Evolutionary conservation across 768 basidiomycete genomes (phyloP).

Genomic region (Tremella mesenterica): DNA sequence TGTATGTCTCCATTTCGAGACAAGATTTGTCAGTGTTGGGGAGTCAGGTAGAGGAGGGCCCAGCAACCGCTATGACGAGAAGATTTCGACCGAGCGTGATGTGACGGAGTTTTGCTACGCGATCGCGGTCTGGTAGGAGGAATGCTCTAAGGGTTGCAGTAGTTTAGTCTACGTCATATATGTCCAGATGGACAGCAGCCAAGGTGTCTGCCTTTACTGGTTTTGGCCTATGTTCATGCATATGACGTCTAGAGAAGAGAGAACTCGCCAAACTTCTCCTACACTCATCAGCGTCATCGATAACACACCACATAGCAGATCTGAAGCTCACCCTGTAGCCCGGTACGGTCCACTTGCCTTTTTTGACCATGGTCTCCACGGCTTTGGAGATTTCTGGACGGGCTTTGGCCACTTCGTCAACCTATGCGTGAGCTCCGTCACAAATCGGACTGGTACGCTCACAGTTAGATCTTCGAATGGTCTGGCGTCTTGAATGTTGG

Average conservation of each 20-base stretch:
- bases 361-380: conserved; percentile 83
- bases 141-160: too few relatives aligned
- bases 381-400: conserved; percentile 85
- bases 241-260: conserved; percentile 72
- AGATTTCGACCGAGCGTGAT: too few relatives aligned
- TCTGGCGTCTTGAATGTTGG: conserved; percentile 94
- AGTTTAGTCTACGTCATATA: too few relatives aligned
- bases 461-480: conserved; percentile 96
- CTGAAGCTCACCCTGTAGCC: conserved; percentile 50
- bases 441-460: conserved; percentile 39
- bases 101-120: too few relatives aligned
- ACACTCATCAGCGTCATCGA: conserved; percentile 40
- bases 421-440: conserved; percentile 47
- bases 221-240: too few relatives aligned
- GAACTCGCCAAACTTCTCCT: conserved; percentile 95
- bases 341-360: conserved; percentile 97
- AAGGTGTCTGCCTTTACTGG: too few relatives aligned
- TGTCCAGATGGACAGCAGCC: too few relatives aligned
- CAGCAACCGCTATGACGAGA: too few relatives aligned
- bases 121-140: too few relatives aligned
- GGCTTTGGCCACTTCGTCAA: conserved; percentile 80
- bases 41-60: too few relatives aligned
- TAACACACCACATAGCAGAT: conserved; percentile 55
- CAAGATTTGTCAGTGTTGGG: too few relatives aligned
- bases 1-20: too few relatives aligned